These are phyloP conservation scores for Boletus reticuloceps DNA, from an alignment of 768 basidiomycete genomes.

Conservation along the genomic window DNA sequence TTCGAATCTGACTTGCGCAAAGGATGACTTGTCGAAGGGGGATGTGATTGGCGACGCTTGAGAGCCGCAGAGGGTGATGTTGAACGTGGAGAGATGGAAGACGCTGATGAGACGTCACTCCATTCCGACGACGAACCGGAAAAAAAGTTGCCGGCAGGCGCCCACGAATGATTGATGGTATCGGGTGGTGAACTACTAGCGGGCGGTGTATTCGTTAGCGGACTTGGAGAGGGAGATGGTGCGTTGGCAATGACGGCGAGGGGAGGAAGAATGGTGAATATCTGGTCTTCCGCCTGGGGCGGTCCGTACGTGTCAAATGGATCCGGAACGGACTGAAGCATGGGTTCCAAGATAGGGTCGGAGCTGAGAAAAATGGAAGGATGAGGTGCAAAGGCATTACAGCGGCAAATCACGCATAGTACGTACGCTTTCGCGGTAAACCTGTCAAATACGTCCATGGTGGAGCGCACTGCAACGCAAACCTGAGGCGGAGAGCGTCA, in stretches of 20 bases:
- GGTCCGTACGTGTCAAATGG: constrained; percentile 92
- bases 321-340: constrained; percentile 87
- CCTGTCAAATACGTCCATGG: constrained; percentile 89
- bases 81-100: constrained; percentile 48
- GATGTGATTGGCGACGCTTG: constrained; percentile 53
- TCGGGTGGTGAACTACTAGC: constrained; percentile 34
- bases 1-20: constrained; percentile 61
- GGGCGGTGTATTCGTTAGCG: constrained; percentile 47
- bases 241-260: constrained; percentile 69
- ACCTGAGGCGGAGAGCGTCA: constrained; percentile 41
- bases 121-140: constrained; percentile 55
- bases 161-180: constrained; percentile 47
- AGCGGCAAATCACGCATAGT: constrained; percentile 1
- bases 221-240: constrained; percentile 58
- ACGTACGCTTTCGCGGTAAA: constrained; percentile 83
- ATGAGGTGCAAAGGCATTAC: constrained; percentile 8
- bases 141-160: constrained; percentile 46
- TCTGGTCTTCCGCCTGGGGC: constrained; percentile 83
- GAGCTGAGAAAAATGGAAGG: constrained; percentile 44
- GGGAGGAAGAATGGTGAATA: constrained; percentile 90
- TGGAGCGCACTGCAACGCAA: constrained; percentile 82
- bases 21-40: constrained; percentile 37
- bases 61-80: constrained; percentile 44
- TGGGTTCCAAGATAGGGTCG: constrained; percentile 87
- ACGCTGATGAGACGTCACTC: constrained; percentile 41